phyloP scores from a whole-genome alignment of 176 grass and related monocot species.

The Aegilops sharonensis region DNA sequence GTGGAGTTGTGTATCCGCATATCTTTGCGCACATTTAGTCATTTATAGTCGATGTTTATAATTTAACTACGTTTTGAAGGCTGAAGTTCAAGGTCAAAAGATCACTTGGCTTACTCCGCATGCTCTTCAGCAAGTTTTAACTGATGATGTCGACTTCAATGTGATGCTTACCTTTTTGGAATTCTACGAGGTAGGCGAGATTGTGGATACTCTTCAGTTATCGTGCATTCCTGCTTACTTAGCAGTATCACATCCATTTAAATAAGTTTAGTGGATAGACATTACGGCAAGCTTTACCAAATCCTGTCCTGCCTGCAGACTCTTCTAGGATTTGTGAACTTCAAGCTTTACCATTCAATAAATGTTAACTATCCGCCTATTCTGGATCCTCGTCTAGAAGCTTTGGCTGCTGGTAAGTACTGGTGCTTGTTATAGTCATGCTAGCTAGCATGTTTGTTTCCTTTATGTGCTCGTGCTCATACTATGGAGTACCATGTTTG shows the following conservation, averaged over 20 bases:
- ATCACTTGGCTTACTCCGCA: conserved; percentile 98
- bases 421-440: conserved; percentile 2
- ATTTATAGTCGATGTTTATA: conserved; percentile 8
- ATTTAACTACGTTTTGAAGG: conserved; percentile 47
- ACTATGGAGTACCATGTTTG: background rate
- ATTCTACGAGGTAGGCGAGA: conserved; percentile 78
- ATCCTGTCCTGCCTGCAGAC: conserved; percentile 52
- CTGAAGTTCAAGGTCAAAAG: conserved; percentile 97
- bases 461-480: background rate
- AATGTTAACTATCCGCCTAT: conserved; percentile 97
- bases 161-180: conserved; percentile 98
- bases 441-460: background rate
- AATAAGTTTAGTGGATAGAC: background rate
- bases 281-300: too few species aligned
- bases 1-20: background rate
- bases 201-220: conserved; percentile 19
- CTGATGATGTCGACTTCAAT: conserved; percentile 93
- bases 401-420: conserved; percentile 79
- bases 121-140: conserved; percentile 91
- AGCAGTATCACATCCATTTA: background rate
- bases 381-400: conserved; percentile 84
- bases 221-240: conserved; percentile 21
- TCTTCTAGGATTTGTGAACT: conserved; percentile 93
- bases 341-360: conserved; percentile 99
- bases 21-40: background rate